Evolutionary conservation across 805 yeast species (phyloP), one percentile per base, ranked within the genome.

Genomic region (Hanseniaspora mollemarum): DNA sequence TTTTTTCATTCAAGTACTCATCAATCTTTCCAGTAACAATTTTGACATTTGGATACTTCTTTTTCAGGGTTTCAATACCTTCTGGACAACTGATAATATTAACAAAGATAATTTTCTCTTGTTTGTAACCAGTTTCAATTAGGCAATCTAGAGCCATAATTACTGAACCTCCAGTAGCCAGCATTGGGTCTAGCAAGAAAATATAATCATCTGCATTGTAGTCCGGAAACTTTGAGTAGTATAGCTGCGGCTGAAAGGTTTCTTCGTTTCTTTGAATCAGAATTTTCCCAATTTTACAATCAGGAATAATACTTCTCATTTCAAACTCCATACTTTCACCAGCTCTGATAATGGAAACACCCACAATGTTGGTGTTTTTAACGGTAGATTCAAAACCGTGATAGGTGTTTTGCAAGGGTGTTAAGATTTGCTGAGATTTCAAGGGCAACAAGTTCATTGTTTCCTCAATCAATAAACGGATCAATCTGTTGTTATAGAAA

Each of bases 281-380:
- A 58, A 92, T 90, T 72, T 92, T 92, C 49, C 99, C 99, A 54
- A 92, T 84, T 62, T 97, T 76, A 35, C 92, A 98, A 10, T 94
- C 83, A 57, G 98, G 77, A 66, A 97, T 87, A 68, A 98, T 90
- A 65, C 90, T 97, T 66, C 99, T 79, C 56, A 92, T 72, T 31
- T 97, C 98, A 73, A 87, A 94, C 68, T 92, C 99, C 99, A 92
- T 92, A 40, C 94, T 83, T 67, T 92, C 99, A 57, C 99, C 99
- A 4, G 99, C 99, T 64, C 99, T 77, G 60, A 92, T 94, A 63
- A 92, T 92, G 16, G 96, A 87, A 33, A 92, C 99, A 57, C 99
- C 99, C 65, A 97, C 90, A 54, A 92, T 92, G 18, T 46, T 46
- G 1, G 40, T 46, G 16, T 46, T 40, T 67, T 86, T 87, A 40